A percentile compares a stretch with the other conserved stretches of the same genome.
phyloP scores from a whole-genome alignment of 257 asterid species.

The Scutellaria galericulata region DNA sequence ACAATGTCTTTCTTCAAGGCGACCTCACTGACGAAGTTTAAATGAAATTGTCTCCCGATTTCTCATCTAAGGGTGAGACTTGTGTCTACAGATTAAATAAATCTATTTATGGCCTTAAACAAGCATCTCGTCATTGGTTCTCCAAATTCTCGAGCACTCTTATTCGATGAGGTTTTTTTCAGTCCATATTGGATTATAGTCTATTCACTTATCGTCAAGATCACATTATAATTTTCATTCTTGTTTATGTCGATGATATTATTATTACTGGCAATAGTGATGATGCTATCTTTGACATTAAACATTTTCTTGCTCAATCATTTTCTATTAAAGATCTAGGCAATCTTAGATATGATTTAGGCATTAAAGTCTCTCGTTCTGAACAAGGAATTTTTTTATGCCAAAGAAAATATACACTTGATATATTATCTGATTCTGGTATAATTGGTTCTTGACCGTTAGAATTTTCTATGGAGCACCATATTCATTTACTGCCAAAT shows the following conservation, averaged over 20 bases:
- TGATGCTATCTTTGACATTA: neutral
- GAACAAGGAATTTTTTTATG: neutral
- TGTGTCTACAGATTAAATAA: neutral
- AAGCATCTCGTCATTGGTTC: neutral
- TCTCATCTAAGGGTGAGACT: neutral
- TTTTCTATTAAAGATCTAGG: neutral
- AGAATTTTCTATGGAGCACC: neutral
- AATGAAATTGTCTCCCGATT: neutral
- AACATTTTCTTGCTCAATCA: neutral
- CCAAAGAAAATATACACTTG: neutral
- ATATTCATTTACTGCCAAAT: neutral
- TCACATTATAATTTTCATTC: neutral
- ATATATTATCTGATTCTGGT: neutral
- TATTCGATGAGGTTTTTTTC: neutral
- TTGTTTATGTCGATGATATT: neutral
- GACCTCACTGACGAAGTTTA: neutral
- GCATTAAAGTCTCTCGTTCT: neutral
- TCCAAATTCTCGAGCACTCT: neutral
- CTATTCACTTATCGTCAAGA: neutral
- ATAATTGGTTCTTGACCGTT: neutral
- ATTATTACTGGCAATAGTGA: neutral
- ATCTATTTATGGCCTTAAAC: neutral
- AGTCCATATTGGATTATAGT: neutral
- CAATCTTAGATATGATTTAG: neutral
- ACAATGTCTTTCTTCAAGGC: neutral